Evolutionary conservation across 805 yeast genomes (phyloP), one percentile per base, ranked within the genome.

Genomic region (Zygotorulaspora danielsina): DNA sequence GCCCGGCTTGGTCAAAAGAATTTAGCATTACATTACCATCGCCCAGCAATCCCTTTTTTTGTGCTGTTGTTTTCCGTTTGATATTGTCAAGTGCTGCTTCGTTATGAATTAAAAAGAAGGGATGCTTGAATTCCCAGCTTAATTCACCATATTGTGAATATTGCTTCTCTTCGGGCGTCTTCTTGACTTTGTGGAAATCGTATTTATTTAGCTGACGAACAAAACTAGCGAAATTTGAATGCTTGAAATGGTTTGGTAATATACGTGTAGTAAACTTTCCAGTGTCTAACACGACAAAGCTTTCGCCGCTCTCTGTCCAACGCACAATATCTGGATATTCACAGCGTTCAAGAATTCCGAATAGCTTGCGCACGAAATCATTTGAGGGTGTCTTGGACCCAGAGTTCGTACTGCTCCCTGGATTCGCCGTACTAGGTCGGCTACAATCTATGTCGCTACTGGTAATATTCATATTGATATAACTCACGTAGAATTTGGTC

Each of bases 101-200:
- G 55, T 86, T 86, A 61, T 84, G 81, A 22, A 76, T 75, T 49
- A 75, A 75, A 63, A 93, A 93, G 48, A 79, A 86, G 0, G 96
- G 95, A 61, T 93, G 97, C 57, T 80, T 79, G 67, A 93, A 90
- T 61, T 90, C 97, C 97, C 97, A 90, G 15, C 89, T 79, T 61
- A 81, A 78, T 41, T 81, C 87, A 27, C 88, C 84, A 53, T 79
- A 79, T 42, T 78, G 77, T 19, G 65, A 63, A 34, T 57, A 57
- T 36, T 67, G 73, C 51, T 73, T 74, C 45, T 77, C 84, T 50
- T 79, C 88, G 42, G 71, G 75, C 28, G 84, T 69, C 32, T 78
- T 71, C 58, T 90, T 85, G 32, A 93, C 95, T 66, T 93, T 93
- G 70, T 93, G 98, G 69, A 93, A 93, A 64, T 90, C 98, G 59